These are phyloP conservation scores for Lepraria neglecta DNA, from an alignment of 495 filamentous ascomycete species.

Conservation along the genomic window DNA sequence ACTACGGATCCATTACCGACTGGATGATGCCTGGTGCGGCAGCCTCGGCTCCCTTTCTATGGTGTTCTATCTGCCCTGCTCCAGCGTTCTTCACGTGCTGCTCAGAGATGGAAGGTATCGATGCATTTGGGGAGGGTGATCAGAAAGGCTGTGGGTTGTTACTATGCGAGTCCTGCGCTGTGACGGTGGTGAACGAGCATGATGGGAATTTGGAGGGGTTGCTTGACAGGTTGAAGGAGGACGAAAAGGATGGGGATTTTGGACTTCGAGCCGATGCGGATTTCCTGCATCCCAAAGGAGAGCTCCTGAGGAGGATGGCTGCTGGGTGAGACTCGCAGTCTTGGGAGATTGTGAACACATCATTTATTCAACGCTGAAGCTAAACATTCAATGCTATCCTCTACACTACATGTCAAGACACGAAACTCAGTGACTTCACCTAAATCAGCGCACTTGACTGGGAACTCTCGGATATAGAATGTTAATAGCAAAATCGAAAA, in stretches of 20 bases:
- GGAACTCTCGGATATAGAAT: too few relatives aligned
- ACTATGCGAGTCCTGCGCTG: constrained; percentile 37
- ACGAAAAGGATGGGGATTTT: constrained; percentile 23
- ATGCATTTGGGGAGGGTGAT: constrained; percentile 16
- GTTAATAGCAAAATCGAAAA: too few relatives aligned
- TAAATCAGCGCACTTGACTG: too few relatives aligned
- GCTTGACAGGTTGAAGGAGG: constrained; percentile 23
- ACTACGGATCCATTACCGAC: constrained; percentile 28
- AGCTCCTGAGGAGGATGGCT: constrained; percentile 23
- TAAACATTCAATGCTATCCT: too few relatives aligned
- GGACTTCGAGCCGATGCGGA: constrained; percentile 38
- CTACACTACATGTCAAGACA: too few relatives aligned
- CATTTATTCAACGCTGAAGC: neutral
- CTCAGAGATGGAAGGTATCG: constrained; percentile 18
- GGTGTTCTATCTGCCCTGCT: constrained; percentile 40
- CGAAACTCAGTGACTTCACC: too few relatives aligned
- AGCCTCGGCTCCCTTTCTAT: constrained; percentile 26
- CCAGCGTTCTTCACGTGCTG: constrained; percentile 37
- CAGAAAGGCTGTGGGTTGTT: constrained; percentile 37
- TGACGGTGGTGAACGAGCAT: constrained; percentile 24
- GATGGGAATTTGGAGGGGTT: constrained; percentile 32
- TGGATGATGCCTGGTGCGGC: constrained; percentile 25
- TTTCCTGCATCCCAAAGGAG: constrained; percentile 27
- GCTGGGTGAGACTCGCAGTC: neutral
- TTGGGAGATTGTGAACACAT: neutral